phyloP scores from a whole-genome alignment of 768 basidiomycete species.

The Auricularia sp. region DNA sequence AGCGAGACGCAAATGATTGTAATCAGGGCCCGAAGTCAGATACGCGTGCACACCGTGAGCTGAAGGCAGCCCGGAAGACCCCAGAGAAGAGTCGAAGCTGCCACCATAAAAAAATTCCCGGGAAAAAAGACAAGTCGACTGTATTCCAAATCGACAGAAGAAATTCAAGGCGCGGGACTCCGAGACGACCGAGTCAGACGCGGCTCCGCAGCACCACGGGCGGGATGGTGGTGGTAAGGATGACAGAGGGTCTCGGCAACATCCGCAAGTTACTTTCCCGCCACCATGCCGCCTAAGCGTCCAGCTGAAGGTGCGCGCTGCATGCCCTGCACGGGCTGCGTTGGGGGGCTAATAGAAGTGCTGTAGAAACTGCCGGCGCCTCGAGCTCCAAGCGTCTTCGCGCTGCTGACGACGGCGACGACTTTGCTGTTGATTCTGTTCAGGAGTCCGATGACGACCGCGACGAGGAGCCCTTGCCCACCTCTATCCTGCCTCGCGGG shows the following conservation, averaged over 20 bases:
- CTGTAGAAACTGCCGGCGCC: slow-evolving; percentile 10
- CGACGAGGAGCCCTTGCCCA: slow-evolving; percentile 13
- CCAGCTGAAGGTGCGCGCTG: slow-evolving; percentile 7
- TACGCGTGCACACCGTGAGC: too few relatives aligned
- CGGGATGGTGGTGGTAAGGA: background rate
- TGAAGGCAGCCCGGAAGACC: too few relatives aligned
- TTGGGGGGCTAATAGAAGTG: background rate
- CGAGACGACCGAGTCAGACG: too few relatives aligned
- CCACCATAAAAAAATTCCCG: too few relatives aligned
- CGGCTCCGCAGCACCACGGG: too few relatives aligned
- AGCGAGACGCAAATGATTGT: too few relatives aligned
- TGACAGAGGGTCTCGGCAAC: background rate
- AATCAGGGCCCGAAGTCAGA: too few relatives aligned
- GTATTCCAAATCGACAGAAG: too few relatives aligned
- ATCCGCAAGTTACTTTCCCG: background rate
- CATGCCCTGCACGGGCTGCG: background rate
- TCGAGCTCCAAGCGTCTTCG: slow-evolving; percentile 33
- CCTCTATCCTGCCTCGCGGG: slow-evolving; percentile 44
- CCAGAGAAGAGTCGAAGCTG: too few relatives aligned
- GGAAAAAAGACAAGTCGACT: too few relatives aligned
- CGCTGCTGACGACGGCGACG: slow-evolving; percentile 33
- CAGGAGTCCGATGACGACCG: slow-evolving; percentile 42
- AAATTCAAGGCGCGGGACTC: too few relatives aligned
- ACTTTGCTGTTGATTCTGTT: slow-evolving; percentile 50
- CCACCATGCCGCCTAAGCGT: slow-evolving; percentile 9